Evolutionary conservation across 495 filamentous ascomycete genomes (phyloP), one percentile per base, ranked within the genome.

Genomic region (Xylaria intraflava): DNA sequence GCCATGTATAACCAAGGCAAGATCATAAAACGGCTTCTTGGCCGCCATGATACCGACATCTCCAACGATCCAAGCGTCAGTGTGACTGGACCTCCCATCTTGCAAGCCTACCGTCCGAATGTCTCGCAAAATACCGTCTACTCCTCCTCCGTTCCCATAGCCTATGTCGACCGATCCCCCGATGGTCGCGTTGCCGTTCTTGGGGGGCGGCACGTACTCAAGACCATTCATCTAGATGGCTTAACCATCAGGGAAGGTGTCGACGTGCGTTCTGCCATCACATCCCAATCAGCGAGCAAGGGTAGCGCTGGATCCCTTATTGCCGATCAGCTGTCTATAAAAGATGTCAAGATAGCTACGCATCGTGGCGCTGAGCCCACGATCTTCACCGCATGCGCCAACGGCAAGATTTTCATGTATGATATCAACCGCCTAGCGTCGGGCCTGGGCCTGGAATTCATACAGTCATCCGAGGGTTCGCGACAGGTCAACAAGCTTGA

Each of bases 401-500:
- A 86, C 70, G 90, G 90, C 52, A 89, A 87, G 65, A 87, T 96
- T 58, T 83, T 90, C 46, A 73, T 90, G 58, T 96, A 94, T 66
- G 89, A 96, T 73, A 71, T 95, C 51, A 83, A 83, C 57, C 81
- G 83, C 46, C 73, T 71, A 7, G 65, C 67, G 0, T 46, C 61
- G 26, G 75, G 74, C 2, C 46, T 82, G 40, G 83, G 83, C 26
- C 68, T 94, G 29, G 89, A 94, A 64, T 76, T 85, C 48, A 84
- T 83, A 51, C 83, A 89, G 50, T 77, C 74, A 19, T 71, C 71
- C 4, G 92, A 95, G 65, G 94, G 96, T 68, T 81, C 78, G 51
- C 87, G 94, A 48, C 92, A 96, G 75, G 86, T 98, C 51, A 92
- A 98, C 69, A 83, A 83, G 57, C 75, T 98, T 33, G 90, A 89